These are phyloP conservation scores for Verbascum thapsus DNA, from an alignment of 257 asterid genomes.

Conservation along the genomic window DNA sequence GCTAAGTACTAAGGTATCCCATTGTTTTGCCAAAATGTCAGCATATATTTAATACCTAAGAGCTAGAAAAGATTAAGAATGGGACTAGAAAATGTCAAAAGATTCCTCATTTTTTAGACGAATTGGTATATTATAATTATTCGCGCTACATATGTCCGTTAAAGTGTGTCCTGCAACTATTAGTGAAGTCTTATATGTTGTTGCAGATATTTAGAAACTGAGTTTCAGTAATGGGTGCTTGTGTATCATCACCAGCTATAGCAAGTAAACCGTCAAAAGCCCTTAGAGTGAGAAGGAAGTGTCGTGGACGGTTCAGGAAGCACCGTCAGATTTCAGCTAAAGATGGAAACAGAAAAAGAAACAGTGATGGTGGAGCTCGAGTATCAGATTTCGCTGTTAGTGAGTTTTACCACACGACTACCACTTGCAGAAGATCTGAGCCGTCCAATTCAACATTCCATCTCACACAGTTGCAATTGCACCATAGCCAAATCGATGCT, in stretches of 20 bases:
- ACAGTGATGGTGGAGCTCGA: slow-evolving; percentile 57
- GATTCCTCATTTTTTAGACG: too few relatives aligned
- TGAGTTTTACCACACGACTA: slow-evolving; percentile 71
- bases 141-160: too few relatives aligned
- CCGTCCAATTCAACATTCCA: slow-evolving; percentile 67
- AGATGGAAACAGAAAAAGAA: slow-evolving; percentile 54
- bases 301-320: slow-evolving; percentile 45
- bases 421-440: slow-evolving; percentile 70
- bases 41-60: slow-evolving; percentile 14
- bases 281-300: slow-evolving; percentile 46
- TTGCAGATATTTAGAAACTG: slow-evolving; percentile 42
- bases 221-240: slow-evolving; percentile 68
- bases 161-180: too few relatives aligned
- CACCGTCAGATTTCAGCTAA: slow-evolving; percentile 37
- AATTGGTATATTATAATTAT: not conserved
- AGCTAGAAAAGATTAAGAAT: not conserved
- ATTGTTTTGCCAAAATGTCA: not conserved
- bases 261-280: slow-evolving; percentile 33
- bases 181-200: not conserved
- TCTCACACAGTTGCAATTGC: slow-evolving; percentile 83
- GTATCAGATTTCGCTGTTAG: slow-evolving; percentile 71
- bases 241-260: slow-evolving; percentile 61
- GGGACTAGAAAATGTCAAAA: too few relatives aligned
- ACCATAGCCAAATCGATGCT: slow-evolving; percentile 74
- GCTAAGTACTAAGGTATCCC: slow-evolving; percentile 39